phyloP scores from a whole-genome alignment of 2,329 filamentous ascomycete genomes.

The Colletotrichum paranaense region DNA sequence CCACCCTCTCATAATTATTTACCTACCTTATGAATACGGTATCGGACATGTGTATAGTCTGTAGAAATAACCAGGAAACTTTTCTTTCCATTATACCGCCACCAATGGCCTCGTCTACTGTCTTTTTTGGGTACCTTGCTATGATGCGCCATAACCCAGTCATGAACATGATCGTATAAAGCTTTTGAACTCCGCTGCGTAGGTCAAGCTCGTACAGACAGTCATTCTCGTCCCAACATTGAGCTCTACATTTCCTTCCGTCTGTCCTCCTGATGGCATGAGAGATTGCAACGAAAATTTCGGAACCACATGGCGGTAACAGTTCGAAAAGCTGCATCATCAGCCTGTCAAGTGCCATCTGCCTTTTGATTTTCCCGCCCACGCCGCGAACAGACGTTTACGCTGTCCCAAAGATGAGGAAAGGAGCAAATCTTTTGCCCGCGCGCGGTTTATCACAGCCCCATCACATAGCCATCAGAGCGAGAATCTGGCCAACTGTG shows the following conservation, averaged over 20 bases:
- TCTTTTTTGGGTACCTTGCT: slow-evolving; percentile 8
- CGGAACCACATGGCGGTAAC: no score
- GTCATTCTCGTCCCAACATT: background rate
- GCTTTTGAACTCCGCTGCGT: background rate
- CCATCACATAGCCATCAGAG: no score
- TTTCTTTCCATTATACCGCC: slow-evolving; percentile 9
- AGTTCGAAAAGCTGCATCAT: background rate
- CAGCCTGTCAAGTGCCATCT: background rate
- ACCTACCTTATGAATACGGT: background rate
- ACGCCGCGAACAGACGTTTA: no score
- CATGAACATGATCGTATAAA: slow-evolving; percentile 10
- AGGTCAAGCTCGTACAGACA: background rate
- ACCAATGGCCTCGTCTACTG: slow-evolving; percentile 9
- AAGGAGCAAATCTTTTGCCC: no score
- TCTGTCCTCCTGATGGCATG: background rate
- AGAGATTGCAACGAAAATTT: no score
- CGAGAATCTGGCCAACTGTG: background rate
- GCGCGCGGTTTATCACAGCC: no score
- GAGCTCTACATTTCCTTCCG: background rate
- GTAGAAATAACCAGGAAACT: background rate
- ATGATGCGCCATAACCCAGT: slow-evolving; percentile 21
- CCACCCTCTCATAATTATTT: background rate
- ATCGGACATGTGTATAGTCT: background rate
- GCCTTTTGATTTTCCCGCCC: background rate
- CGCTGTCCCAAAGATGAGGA: no score